These are phyloP conservation scores for Monosporascus sp. DNA, from an alignment of 2,329 filamentous ascomycete species.

Conservation along the genomic window DNA sequence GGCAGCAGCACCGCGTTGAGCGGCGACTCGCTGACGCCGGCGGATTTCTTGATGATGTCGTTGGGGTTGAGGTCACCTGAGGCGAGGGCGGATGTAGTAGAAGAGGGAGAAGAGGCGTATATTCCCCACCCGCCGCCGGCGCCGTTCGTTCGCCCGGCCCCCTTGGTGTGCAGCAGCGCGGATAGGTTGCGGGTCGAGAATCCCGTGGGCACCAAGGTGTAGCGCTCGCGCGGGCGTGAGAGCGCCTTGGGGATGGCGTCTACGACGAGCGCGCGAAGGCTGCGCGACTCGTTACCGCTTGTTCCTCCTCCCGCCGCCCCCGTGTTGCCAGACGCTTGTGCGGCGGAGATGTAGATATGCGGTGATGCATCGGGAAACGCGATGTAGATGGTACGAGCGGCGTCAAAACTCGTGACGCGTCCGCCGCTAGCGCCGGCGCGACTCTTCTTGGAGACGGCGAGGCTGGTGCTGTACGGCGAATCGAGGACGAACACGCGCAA, in stretches of 20 bases:
- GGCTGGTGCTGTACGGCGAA: conserved; percentile 67
- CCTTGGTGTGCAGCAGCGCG: conserved; percentile 63
- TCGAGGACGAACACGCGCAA: conserved; percentile 76
- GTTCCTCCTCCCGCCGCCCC: conserved; percentile 25
- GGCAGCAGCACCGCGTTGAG: conserved; percentile 44
- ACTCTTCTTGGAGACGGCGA: conserved; percentile 33
- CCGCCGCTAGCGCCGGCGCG: conserved; percentile 22
- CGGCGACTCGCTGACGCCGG: conserved; percentile 41
- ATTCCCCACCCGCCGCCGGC: conserved; percentile 75
- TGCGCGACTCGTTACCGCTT: conserved; percentile 49
- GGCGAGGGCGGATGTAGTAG: not conserved
- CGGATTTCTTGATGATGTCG: conserved; percentile 35
- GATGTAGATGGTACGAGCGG: conserved; percentile 68
- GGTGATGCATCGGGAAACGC: conserved; percentile 79
- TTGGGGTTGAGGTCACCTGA: conserved; percentile 44
- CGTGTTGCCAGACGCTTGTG: conserved; percentile 36
- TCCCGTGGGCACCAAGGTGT: conserved; percentile 61
- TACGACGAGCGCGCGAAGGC: conserved; percentile 62
- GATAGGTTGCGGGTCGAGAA: conserved; percentile 67
- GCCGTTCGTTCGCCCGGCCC: conserved; percentile 62
- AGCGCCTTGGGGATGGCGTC: conserved; percentile 79
- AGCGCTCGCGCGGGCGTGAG: conserved; percentile 67
- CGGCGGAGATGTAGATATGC: conserved; percentile 58
- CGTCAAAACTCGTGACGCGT: conserved; percentile 46
- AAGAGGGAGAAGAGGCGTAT: conserved; percentile 44